Evolutionary conservation across 805 yeast genomes (phyloP).

Genomic region (Clavispora fructus): DNA sequence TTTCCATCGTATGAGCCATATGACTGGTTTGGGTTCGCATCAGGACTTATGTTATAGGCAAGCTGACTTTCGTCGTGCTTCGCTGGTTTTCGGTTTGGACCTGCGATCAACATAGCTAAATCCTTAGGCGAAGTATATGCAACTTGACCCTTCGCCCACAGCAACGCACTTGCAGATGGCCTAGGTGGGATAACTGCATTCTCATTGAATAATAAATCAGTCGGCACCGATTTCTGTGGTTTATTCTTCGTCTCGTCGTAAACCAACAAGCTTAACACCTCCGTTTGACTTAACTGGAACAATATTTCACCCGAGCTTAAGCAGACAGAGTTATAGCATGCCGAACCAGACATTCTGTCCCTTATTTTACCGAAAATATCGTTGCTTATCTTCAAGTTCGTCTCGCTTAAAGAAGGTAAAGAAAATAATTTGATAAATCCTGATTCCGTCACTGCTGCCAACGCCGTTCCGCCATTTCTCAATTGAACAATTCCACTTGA

Average conservation of each 20-base stretch:
- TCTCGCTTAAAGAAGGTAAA: conserved; percentile 60
- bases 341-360: conserved; percentile 16
- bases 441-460: conserved; percentile 41
- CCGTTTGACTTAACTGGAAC: conserved; percentile 51
- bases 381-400: conserved; percentile 35
- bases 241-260: conserved; percentile 17
- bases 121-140: conserved; percentile 57
- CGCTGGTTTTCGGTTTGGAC: conserved; percentile 62
- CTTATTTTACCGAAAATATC: conserved; percentile 23
- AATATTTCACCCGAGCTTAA: conserved; percentile 54
- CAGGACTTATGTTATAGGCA: conserved; percentile 43
- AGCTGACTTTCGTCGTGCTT: conserved; percentile 56
- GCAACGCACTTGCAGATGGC: conserved; percentile 73
- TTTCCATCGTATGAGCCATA: conserved; percentile 23
- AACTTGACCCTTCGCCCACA: conserved; percentile 77
- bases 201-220: conserved; percentile 66
- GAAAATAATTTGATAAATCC: conserved; percentile 46
- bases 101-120: conserved; percentile 63
- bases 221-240: conserved; percentile 17
- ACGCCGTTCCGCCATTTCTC: conserved; percentile 39
- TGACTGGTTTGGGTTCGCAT: conserved; percentile 32
- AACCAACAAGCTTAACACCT: conserved; percentile 26
- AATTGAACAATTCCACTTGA: conserved; percentile 47
- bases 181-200: conserved; percentile 66
- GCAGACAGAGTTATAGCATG: conserved; percentile 21